These are phyloP conservation scores for Pittosporum tobira DNA, from an alignment of 129 eudicot species.

Conservation along the genomic window DNA sequence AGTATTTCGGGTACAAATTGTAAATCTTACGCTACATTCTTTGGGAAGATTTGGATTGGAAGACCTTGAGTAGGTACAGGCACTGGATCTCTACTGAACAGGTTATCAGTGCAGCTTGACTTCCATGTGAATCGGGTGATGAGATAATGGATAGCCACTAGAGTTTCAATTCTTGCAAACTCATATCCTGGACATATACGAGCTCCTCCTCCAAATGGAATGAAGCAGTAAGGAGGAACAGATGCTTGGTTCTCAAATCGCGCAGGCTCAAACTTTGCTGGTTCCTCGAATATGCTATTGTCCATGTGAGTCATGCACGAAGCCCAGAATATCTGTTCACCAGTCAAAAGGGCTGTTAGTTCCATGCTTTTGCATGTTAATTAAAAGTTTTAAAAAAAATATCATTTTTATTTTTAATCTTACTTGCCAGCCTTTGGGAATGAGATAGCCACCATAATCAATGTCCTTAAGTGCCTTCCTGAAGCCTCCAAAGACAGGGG, in stretches of 20 bases:
- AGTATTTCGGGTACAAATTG: too few relatives aligned
- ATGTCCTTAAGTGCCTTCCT: constrained; percentile 30
- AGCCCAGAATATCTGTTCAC: constrained; percentile 35
- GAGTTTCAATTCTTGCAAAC: constrained; percentile 65
- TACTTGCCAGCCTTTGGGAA: constrained; percentile 63
- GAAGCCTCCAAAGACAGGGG: constrained; percentile 38
- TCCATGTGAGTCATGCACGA: constrained; percentile 58
- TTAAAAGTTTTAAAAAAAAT: too few relatives aligned
- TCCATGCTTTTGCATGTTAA: too few relatives aligned
- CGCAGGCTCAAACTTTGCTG: constrained; percentile 43
- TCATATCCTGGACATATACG: constrained; percentile 72
- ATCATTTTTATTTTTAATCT: neutral
- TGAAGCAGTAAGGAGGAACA: constrained; percentile 44
- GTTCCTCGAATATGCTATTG: constrained; percentile 34
- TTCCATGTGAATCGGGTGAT: constrained; percentile 47
- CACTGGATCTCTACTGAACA: constrained; percentile 43
- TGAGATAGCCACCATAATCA: constrained; percentile 31
- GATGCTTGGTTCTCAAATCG: constrained; percentile 43
- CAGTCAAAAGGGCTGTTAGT: neutral
- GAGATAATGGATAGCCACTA: constrained; percentile 40
- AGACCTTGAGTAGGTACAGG: constrained; percentile 56
- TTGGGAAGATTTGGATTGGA: constrained; percentile 31
- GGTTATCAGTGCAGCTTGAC: constrained; percentile 30
- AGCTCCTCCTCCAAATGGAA: constrained; percentile 65
- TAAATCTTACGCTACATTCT: neutral